Conservation (phyloP, 1,284 basidiomycete species). For the Hemileia vastatrix region DNA sequence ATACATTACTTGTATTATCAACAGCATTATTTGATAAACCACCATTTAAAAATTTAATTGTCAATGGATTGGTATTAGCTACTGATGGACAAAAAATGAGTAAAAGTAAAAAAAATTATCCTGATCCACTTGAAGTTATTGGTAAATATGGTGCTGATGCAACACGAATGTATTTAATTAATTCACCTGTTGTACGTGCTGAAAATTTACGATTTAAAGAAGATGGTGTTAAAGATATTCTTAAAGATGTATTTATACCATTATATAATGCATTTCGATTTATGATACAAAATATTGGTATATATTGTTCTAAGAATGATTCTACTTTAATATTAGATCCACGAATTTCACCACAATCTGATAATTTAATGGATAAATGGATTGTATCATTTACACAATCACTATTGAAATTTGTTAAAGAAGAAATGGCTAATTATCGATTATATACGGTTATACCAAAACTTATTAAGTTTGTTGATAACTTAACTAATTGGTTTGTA, state of each 20-base stretch:
- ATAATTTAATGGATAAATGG: constrained; percentile 98
- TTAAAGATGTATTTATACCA: constrained; percentile 85
- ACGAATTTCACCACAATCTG: constrained; percentile 66
- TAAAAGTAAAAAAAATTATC: constrained; percentile 93
- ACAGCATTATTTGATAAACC: constrained; percentile 86
- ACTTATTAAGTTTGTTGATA: constrained; percentile 80
- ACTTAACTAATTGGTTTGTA: constrained; percentile 99
- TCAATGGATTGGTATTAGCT: constrained; percentile 86
- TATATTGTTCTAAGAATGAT: constrained; percentile 72
- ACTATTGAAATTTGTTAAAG: constrained; percentile 77
- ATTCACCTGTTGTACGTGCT: constrained; percentile 94
- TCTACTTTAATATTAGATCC: constrained; percentile 77
- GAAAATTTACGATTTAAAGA: constrained; percentile 97
- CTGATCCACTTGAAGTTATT: constrained; percentile 83
- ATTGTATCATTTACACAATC: constrained; percentile 93
- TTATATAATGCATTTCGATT: constrained; percentile 99
- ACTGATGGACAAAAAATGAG: constrained; percentile 99
- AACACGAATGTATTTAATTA: constrained; percentile 92
- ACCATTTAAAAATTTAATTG: constrained; percentile 97
- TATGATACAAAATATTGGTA: constrained; percentile 84
- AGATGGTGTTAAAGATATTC: constrained; percentile 90
- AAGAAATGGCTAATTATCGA: constrained; percentile 91
- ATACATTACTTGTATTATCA: constrained; percentile 87
- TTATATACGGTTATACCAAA: constrained; percentile 96
- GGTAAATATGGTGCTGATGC: constrained; percentile 91